Evolutionary conservation across 768 basidiomycete genomes (phyloP).

Genomic region (Boletus edulis): DNA sequence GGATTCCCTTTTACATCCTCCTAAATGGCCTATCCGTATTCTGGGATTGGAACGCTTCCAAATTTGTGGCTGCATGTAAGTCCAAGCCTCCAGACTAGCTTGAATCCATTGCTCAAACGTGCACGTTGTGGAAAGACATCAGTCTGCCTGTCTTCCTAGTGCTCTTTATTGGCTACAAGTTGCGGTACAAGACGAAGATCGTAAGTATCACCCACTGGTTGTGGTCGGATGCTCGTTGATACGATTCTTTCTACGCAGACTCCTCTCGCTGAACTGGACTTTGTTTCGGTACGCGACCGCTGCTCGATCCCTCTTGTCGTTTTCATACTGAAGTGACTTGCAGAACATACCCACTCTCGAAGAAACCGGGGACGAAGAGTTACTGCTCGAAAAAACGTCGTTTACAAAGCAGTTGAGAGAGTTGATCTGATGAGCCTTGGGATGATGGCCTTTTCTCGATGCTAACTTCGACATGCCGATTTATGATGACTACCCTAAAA

Average conservation of each 20-base stretch:
- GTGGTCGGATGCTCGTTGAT: not conserved
- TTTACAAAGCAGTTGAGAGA: not conserved
- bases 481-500: too few relatives aligned
- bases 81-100: not conserved
- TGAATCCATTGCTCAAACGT: not conserved
- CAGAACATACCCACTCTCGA: slow-evolving; percentile 67
- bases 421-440: slow-evolving; percentile 4
- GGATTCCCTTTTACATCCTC: slow-evolving; percentile 50
- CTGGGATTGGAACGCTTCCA: slow-evolving; percentile 55
- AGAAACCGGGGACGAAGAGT: slow-evolving; percentile 54
- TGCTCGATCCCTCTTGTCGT: not conserved
- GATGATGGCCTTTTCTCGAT: too few relatives aligned
- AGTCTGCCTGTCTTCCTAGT: slow-evolving; percentile 39
- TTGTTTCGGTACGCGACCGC: slow-evolving; percentile 51
- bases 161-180: slow-evolving; percentile 45
- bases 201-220: slow-evolving; percentile 2
- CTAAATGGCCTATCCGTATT: slow-evolving; percentile 58
- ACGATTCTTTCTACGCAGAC: not conserved
- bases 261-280: slow-evolving; percentile 56
- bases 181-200: slow-evolving; percentile 25
- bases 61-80: slow-evolving; percentile 46
- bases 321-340: not conserved
- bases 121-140: slow-evolving; percentile 34
- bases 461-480: too few relatives aligned
- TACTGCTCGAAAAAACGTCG: slow-evolving; percentile 11